Percentiles rank a stretch among this genome's conserved stretches.
Conservation (phyloP, 2,329 filamentous ascomycete genomes). For the Aureobasidium musti region DNA sequence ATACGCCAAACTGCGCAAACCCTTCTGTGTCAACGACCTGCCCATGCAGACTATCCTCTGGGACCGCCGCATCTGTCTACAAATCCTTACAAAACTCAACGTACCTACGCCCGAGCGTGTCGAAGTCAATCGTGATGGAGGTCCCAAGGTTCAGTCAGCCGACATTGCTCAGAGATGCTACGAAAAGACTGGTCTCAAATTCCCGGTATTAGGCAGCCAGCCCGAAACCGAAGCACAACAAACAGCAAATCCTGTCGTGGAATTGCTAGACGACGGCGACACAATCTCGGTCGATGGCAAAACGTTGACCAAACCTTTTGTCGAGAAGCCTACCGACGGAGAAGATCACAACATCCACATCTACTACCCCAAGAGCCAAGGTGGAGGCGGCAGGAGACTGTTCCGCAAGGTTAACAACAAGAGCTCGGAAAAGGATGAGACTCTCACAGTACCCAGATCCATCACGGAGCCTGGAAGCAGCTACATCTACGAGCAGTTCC, state of each 20-base stretch:
- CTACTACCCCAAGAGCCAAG: constrained; percentile 85
- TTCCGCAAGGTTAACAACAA: constrained; percentile 99
- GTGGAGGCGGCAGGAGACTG: constrained; percentile 85
- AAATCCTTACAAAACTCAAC: constrained; percentile 82
- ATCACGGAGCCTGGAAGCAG: constrained; percentile 79
- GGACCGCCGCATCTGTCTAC: constrained; percentile 88
- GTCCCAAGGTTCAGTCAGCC: constrained; percentile 73
- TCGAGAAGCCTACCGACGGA: constrained; percentile 97
- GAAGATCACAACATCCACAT: constrained; percentile 99
- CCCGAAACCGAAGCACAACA: constrained; percentile 20
- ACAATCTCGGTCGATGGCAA: constrained; percentile 83
- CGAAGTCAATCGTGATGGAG: constrained; percentile 91
- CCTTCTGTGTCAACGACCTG: constrained; percentile 96
- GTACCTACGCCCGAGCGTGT: constrained; percentile 86
- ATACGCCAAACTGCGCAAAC: constrained; percentile 88
- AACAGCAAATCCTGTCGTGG: constrained; percentile 57
- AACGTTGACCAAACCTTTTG: constrained; percentile 85
- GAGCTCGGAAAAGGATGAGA: constrained; percentile 88
- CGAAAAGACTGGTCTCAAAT: constrained; percentile 72
- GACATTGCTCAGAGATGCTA: constrained; percentile 80
- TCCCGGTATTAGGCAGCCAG: constrained; percentile 24
- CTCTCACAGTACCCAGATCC: constrained; percentile 72
- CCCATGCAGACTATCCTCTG: constrained; percentile 97
- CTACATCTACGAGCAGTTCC: constrained; percentile 96
- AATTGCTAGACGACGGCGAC: constrained; percentile 87